Evolutionary conservation across 441 rosid genomes (phyloP).

Genomic region (Isatis lusitanica): DNA sequence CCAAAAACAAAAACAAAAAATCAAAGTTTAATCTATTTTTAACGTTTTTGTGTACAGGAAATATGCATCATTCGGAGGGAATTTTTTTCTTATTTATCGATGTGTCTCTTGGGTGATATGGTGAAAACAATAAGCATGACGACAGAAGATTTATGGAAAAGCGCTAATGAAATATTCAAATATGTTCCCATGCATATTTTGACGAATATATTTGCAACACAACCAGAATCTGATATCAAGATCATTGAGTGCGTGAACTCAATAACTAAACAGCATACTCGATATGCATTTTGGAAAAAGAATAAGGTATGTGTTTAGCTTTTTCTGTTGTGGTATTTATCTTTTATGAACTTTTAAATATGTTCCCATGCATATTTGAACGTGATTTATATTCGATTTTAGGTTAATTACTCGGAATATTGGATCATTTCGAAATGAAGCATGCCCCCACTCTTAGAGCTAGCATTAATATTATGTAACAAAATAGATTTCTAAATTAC

Average conservation of each 20-base stretch:
- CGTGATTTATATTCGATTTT: not conserved
- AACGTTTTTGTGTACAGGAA: not conserved
- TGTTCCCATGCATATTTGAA: not conserved
- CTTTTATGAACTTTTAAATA: not conserved
- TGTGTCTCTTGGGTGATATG: not conserved
- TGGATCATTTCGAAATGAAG: not conserved
- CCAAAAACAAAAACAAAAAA: not conserved
- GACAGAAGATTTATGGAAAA: not conserved
- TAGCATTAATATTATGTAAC: not conserved
- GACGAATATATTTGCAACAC: too few species aligned
- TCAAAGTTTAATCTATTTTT: not conserved
- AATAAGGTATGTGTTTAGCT: not conserved
- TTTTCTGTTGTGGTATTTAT: not conserved
- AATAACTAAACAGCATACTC: not conserved
- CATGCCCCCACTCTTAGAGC: not conserved
- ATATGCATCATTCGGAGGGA: not conserved
- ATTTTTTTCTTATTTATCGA: not conserved
- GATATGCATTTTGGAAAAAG: not conserved
- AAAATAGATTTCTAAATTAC: not conserved
- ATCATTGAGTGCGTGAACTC: not conserved
- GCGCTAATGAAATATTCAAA: not conserved
- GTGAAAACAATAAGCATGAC: not conserved
- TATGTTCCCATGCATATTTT: not conserved
- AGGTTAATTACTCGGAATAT: not conserved
- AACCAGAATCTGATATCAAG: not conserved